Percentiles rank a stretch among this genome's conserved stretches.
Evolutionary conservation across 106 monocot genomes (phyloP).

Genomic region (Allium cepa): DNA sequence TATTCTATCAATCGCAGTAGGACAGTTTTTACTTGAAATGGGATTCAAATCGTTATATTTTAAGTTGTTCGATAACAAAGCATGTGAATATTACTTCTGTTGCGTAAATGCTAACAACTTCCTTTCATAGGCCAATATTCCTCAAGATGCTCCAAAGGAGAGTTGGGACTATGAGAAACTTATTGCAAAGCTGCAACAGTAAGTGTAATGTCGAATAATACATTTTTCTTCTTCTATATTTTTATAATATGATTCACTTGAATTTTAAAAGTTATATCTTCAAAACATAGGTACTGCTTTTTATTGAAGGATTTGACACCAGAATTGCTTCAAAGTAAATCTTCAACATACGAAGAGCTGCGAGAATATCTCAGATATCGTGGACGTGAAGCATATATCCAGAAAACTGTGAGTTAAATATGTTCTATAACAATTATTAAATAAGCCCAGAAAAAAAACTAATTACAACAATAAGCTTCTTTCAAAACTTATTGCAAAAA

Average conservation of each 20-base stretch:
- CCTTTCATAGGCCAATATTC: conserved; percentile 62
- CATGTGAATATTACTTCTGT: too few species aligned
- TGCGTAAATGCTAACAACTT: neutral
- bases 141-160: conserved; percentile 53
- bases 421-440: too few species aligned
- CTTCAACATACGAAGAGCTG: conserved; percentile 66
- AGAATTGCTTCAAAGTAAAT: conserved; percentile 56
- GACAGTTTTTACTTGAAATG: too few species aligned
- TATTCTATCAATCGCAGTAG: too few species aligned
- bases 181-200: conserved; percentile 93
- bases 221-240: neutral
- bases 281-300: conserved; percentile 74
- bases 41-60: too few species aligned
- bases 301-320: conserved; percentile 79
- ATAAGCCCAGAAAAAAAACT: too few species aligned
- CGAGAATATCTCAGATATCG: conserved; percentile 60
- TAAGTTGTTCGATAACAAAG: too few species aligned
- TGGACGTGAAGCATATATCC: conserved; percentile 90
- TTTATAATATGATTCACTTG: neutral
- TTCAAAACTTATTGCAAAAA: too few species aligned
- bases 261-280: neutral
- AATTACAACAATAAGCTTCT: too few species aligned
- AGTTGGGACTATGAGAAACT: conserved; percentile 82
- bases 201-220: conserved; percentile 13
- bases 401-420: conserved; percentile 55